These are phyloP conservation scores for Globisporangium camurandrum DNA, from an alignment of 352 stramenopile species.

Conservation along the genomic window DNA sequence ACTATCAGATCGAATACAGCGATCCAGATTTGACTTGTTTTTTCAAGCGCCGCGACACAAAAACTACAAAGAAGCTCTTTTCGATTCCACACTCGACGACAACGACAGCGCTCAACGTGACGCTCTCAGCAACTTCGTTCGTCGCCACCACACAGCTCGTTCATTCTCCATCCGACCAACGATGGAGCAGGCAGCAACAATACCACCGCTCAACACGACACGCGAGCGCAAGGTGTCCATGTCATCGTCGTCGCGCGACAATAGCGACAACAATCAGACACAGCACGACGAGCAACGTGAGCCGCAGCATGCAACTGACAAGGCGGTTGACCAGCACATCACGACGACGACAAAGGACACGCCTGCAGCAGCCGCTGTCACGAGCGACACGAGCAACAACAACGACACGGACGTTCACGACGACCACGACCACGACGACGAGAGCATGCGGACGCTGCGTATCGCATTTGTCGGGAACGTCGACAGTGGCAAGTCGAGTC, in stretches of 20 bases:
- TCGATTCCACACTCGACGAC: background rate
- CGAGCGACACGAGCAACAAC: background rate
- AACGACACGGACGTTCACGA: background rate
- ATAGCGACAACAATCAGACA: background rate
- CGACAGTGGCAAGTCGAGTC: constrained; percentile 90
- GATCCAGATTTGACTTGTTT: no score
- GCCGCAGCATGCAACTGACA: no score
- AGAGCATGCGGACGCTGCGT: constrained; percentile 64
- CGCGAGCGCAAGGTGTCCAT: background rate
- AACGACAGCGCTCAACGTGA: no score
- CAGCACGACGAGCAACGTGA: no score
- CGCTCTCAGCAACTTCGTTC: no score
- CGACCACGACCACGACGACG: constrained; percentile 17
- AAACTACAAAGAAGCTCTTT: no score
- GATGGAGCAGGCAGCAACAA: background rate
- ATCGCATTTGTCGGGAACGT: constrained; percentile 90
- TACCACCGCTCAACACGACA: background rate
- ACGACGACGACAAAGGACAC: constrained; percentile 1
- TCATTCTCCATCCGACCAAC: background rate
- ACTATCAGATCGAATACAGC: no score
- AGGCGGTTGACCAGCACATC: no score
- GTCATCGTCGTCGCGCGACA: background rate
- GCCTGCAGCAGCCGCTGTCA: constrained; percentile 2
- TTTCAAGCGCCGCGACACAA: background rate
- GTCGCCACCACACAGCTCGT: constrained; percentile 7